These are phyloP conservation scores for Trichoderma atrobrunneum DNA, from an alignment of 2,329 filamentous ascomycete species.

Conservation along the genomic window DNA sequence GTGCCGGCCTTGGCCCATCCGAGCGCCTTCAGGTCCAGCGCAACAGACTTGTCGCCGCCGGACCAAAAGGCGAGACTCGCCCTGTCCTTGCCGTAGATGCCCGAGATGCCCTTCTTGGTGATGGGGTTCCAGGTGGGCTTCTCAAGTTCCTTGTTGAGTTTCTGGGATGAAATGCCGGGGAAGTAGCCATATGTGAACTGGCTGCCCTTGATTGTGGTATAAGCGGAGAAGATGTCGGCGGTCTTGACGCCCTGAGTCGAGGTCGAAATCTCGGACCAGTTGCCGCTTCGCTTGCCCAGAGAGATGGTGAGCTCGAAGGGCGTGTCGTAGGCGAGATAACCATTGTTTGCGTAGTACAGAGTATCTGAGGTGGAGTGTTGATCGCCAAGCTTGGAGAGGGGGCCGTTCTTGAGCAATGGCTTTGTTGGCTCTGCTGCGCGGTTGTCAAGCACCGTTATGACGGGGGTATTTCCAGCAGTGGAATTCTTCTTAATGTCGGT, in stretches of 20 bases:
- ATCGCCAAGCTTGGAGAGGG: background rate
- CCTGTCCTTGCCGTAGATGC: constrained; percentile 19
- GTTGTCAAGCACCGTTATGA: constrained; percentile 26
- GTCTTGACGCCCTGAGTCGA: constrained; percentile 22
- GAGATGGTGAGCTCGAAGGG: constrained; percentile 24
- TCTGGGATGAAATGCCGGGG: constrained; percentile 19
- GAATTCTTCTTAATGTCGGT: constrained; percentile 19
- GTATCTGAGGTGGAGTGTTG: constrained; percentile 4
- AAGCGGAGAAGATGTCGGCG: constrained; percentile 25
- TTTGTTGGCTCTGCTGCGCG: constrained; percentile 19
- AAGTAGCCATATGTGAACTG: constrained; percentile 23
- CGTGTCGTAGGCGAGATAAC: constrained; percentile 23
- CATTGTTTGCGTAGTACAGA: constrained; percentile 26
- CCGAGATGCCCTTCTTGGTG: constrained; percentile 21
- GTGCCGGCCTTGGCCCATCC: constrained; percentile 24
- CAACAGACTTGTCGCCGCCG: constrained; percentile 20
- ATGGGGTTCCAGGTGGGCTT: constrained; percentile 21
- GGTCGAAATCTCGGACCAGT: constrained; percentile 27
- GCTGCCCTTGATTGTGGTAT: constrained; percentile 18
- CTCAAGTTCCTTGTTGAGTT: constrained; percentile 17
- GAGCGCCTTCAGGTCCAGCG: constrained; percentile 18
- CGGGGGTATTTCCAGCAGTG: constrained; percentile 6
- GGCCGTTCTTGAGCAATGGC: constrained; percentile 20
- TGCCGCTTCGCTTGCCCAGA: constrained; percentile 23
- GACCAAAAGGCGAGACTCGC: constrained; percentile 27